A percentile compares a stretch with the other conserved stretches of the same genome.
Evolutionary conservation across 495 filamentous ascomycete genomes (phyloP).

Genomic region (Hypoxylon crocopeplum): DNA sequence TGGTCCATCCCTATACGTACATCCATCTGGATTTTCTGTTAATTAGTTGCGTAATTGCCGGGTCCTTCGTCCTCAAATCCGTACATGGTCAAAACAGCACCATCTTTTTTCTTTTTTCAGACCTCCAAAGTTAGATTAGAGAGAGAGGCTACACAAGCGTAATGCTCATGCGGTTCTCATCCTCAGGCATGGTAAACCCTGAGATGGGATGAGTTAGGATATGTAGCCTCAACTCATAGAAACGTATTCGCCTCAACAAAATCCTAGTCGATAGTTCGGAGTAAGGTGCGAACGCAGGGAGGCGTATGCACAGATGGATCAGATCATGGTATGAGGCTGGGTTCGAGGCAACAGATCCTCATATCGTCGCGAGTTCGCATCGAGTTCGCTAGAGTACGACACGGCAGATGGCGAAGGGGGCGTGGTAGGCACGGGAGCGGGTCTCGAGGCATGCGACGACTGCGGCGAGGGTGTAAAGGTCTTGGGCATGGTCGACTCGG

Average conservation of each 20-base stretch:
- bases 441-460: not conserved
- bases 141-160: not conserved
- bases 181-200: not conserved
- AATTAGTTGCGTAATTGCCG: not conserved
- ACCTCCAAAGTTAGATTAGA: conserved; percentile 13
- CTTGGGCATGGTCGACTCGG: conserved; percentile 23
- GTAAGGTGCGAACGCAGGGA: not conserved
- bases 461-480: conserved; percentile 18
- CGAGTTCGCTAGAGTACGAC: conserved; percentile 43
- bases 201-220: too few species aligned
- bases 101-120: not conserved
- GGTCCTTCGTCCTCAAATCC: conserved; percentile 8
- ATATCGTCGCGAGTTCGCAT: conserved; percentile 52
- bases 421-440: conserved; percentile 12
- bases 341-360: conserved; percentile 55
- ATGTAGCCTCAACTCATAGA: too few species aligned
- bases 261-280: too few species aligned
- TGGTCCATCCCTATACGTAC: conserved; percentile 8
- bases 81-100: conserved; percentile 10
- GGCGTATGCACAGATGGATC: conserved; percentile 3
- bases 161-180: not conserved
- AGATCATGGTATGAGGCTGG: conserved; percentile 54
- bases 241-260: too few species aligned
- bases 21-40: conserved; percentile 3
- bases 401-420: conserved; percentile 29